These are phyloP conservation scores for Chaetomiaceae sp. DNA, from an alignment of 2,329 filamentous ascomycete species.

Conservation along the genomic window DNA sequence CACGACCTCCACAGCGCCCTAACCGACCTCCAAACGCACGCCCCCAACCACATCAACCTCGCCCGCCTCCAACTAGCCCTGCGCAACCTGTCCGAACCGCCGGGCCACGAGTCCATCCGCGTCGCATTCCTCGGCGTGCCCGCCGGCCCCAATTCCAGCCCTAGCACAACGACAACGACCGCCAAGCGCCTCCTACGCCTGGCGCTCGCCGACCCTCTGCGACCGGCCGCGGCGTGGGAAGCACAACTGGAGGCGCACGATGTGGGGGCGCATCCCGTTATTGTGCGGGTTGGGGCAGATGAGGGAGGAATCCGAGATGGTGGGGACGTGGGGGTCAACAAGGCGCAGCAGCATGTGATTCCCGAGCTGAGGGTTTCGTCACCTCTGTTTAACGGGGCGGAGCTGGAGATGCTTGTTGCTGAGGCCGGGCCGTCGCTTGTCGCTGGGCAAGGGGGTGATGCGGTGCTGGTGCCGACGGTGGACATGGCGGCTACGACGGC, in stretches of 20 bases:
- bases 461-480: constrained; percentile 70
- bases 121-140: constrained; percentile 53
- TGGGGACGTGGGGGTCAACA: constrained; percentile 18
- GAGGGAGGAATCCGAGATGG: constrained; percentile 7
- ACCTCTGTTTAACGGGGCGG: constrained; percentile 54
- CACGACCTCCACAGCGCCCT: constrained; percentile 57
- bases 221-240: constrained; percentile 63
- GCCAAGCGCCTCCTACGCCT: constrained; percentile 65
- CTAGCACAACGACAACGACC: constrained; percentile 39
- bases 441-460: constrained; percentile 45
- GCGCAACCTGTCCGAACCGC: constrained; percentile 54
- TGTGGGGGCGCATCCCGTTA: constrained; percentile 48
- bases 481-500: constrained; percentile 63
- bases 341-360: constrained; percentile 36
- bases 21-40: constrained; percentile 55
- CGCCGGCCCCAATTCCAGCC: background rate
- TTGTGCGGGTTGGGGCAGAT: constrained; percentile 51
- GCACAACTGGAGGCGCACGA: constrained; percentile 51
- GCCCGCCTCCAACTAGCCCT: constrained; percentile 68
- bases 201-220: constrained; percentile 66
- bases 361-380: constrained; percentile 60
- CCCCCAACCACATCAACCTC: constrained; percentile 61
- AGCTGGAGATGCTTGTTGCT: constrained; percentile 60
- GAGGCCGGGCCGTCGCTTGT: constrained; percentile 45
- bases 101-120: constrained; percentile 54